Evolutionary conservation across 495 filamentous ascomycete genomes (phyloP), one percentile per base, ranked within the genome.

Genomic region (Pseudotulostoma volvatum): DNA sequence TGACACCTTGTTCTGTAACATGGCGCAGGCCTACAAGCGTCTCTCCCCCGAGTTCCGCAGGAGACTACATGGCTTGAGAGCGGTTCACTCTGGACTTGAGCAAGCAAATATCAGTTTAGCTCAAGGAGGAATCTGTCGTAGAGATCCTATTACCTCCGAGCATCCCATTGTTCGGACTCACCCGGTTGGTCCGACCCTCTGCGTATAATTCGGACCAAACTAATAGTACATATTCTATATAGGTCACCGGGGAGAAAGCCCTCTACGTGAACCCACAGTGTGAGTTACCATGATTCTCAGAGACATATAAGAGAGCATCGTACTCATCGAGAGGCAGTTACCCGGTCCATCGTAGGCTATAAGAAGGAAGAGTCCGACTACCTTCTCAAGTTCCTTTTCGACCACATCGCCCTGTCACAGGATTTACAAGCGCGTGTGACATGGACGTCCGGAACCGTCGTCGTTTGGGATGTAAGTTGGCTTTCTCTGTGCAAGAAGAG

Each of bases 221-320:
- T n/a, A n/a, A n/a, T n/a, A n/a, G n/a, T n/a, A n/a, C n/a, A n/a
- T n/a, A n/a, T n/a, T n/a, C n/a, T n/a, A n/a, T n/a, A n/a, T n/a
- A 49, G 47, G 57, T 60, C 31, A 50, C 46, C 18, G 55, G 86
- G 8, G 81, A 92, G 64, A 93, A 92, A 59, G 81, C 84, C 0
- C 57, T 93, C 7, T 93, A 73, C 46, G 76, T 94, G 33, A 93
- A 92, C 51, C 77, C 78, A 7, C 80, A 88, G 55, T 93, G 83
- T 85, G 56, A 73, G 76, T 51, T 0, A 23, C 15, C 1, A n/a
- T n/a, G n/a, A n/a, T n/a, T n/a, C n/a, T n/a, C n/a, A n/a, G n/a
- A n/a, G n/a, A n/a, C n/a, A n/a, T n/a, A n/a, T n/a, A n/a, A n/a
- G n/a, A 45, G 23, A 45, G 18, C 18, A 9, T 18, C 25, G 1